Evolutionary conservation across 495 filamentous ascomycete species (phyloP), one percentile per base, ranked within the genome.

Genomic region (Penicillium macrosclerotiorum): DNA sequence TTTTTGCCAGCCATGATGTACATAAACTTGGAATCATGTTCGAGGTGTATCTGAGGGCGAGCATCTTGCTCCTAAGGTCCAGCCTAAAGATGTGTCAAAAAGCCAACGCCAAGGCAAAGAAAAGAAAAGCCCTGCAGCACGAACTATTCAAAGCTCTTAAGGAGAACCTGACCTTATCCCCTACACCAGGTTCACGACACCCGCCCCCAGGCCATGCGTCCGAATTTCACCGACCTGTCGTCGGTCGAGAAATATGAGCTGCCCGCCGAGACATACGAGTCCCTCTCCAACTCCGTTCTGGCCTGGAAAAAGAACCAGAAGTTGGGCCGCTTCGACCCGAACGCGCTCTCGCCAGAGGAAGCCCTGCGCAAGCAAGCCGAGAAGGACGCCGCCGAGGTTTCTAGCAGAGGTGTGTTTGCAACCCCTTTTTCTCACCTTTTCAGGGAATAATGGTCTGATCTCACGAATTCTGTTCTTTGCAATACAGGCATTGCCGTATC

Each of bases 221-320:
- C 80, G 16, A 89, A 95, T 62, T 88, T 87, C 67, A 82, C 77
- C 59, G 90, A 90, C 59, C 72, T 83, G 18, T 88, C 86, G 19
- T 79, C 81, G 1, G 87, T 96, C 9, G 80, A 86, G 17, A 97
- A 96, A 64, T 96, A 89, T 59, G 79, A 81, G 46, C 82, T 98
- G 66, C 88, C 90, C 14, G 68, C 76, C 22, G 79, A 84, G 14
- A 83, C 88, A 44, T 98, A 98, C 71, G 87, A 88, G 57, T 79
- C 80, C 42, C 88, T 88, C 44, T 70, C 82, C 19, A 86, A 95
- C 68, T 90, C 85, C 18, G 93, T 98, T 12, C 77, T 95, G 30
- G 87, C 90, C 8, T 96, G 89, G 88, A 98, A 98, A 73, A 88
- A 86, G 67, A 76, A 82, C 16, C 83, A 95, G 55, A 89, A 95